Evolutionary conservation across 1,284 basidiomycete species (phyloP), one percentile per base, ranked within the genome.

Genomic region (Termitomyces sp.): DNA sequence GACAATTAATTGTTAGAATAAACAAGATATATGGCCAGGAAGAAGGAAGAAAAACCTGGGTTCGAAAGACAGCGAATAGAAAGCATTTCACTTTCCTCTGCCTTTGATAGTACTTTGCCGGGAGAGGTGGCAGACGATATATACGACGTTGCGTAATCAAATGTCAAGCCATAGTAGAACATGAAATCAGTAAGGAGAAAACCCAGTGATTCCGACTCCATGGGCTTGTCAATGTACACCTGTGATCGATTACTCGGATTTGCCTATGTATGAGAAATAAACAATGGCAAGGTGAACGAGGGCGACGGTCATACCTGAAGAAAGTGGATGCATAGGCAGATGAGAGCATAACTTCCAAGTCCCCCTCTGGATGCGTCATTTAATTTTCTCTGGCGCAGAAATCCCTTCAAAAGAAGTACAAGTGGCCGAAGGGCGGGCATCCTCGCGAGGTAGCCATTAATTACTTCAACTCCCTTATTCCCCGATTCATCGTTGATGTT

Each of bases 361-460:
- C 89, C 88, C 14, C 83, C 80, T 5, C 77, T 79, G 44, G 81
- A 83, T 3, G 91, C 85, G 61, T 88, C 84, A 64, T 88, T 87
- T 68, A 93, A 79, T 5, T 74, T 74, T 46, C 83, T 69, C 57
- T 85, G 81, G 18, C 74, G 72, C 30, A 93, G 72, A 58, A 89
- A 85, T 2, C 76, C 75, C 67, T 93, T 93, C 59, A 88, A 66
- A n/a, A 85, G 75, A 46, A 91, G 67, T 1, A 87, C 73, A 37
- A 91, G 74, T 30, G 81, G 79, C 34, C 81, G 75, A 3, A 89
- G 70, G 2, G 83, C 84, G 0, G 87, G 87, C 65, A 86, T 72
- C 24, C 71, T 69, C 34, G 70, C 61, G 21, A 90, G 68, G 66
- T 83, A 85, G 11, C 69, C 68, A 52, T 80, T 80, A 47, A 91